A percentile compares a stretch with the other conserved stretches of the same genome.
Evolutionary conservation across 2,329 filamentous ascomycete genomes (phyloP).

Genomic region (Diaporthe longicolla): DNA sequence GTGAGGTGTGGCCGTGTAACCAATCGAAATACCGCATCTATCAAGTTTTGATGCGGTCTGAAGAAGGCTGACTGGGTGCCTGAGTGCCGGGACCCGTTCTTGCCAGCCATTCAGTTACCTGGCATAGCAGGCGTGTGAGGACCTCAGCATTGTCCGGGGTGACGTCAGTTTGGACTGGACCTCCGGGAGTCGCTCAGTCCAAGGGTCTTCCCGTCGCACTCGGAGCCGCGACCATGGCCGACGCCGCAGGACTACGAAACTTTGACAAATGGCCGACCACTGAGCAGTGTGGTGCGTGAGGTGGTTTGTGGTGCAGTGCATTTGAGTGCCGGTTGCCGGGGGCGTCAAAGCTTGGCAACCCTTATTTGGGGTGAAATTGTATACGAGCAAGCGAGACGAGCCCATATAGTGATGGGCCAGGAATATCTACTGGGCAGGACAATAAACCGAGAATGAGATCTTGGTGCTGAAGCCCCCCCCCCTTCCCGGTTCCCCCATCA

Average conservation of each 20-base stretch:
- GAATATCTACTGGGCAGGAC: constrained; percentile 5
- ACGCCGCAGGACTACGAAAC: background rate
- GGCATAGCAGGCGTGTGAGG: too few relatives aligned
- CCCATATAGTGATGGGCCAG: constrained; percentile 31
- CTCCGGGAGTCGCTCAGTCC: background rate
- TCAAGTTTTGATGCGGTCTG: constrained; percentile 24
- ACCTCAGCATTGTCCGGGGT: background rate
- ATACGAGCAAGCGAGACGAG: constrained; percentile 38
- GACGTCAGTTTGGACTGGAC: constrained; percentile 10
- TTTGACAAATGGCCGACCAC: constrained; percentile 19
- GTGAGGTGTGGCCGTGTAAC: background rate
- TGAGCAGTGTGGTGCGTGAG: background rate
- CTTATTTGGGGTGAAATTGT: constrained; percentile 22
- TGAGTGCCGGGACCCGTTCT: background rate
- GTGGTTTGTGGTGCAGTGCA: background rate
- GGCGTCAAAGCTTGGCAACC: constrained; percentile 7
- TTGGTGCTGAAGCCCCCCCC: constrained; percentile 19
- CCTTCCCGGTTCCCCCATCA: constrained; percentile 8
- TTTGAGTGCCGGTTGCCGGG: constrained; percentile 13
- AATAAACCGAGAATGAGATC: constrained; percentile 20
- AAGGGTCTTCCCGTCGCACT: constrained; percentile 25
- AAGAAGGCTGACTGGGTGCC: constrained; percentile 7
- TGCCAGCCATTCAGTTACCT: too few relatives aligned
- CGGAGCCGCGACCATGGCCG: constrained; percentile 4
- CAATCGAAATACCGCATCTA: constrained; percentile 1